phyloP scores from a whole-genome alignment of 2,329 filamentous ascomycete species.

The Ascochyta pisi region DNA sequence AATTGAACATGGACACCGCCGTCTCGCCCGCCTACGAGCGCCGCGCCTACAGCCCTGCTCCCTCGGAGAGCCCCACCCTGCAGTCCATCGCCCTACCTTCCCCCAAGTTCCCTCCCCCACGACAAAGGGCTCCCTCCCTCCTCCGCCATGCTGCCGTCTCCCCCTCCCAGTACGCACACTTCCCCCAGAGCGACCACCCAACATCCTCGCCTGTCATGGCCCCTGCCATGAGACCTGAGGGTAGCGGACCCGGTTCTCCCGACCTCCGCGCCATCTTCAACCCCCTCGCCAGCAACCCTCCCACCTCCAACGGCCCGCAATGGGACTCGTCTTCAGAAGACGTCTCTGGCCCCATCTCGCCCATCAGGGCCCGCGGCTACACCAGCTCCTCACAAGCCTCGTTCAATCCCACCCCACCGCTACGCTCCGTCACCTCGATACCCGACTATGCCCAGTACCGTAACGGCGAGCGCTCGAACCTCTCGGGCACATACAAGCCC shows the following conservation, averaged over 20 bases:
- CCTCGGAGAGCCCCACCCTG: constrained; percentile 41
- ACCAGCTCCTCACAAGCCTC: constrained; percentile 42
- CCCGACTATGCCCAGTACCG: constrained; percentile 45
- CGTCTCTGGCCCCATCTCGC: constrained; percentile 15
- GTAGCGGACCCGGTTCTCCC: constrained; percentile 35
- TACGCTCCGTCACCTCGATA: constrained; percentile 48
- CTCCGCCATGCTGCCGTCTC: constrained; percentile 45
- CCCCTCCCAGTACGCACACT: constrained; percentile 36
- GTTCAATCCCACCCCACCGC: constrained; percentile 31
- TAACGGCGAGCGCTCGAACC: constrained; percentile 36
- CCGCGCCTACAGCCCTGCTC: constrained; percentile 38
- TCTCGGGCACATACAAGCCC: constrained; percentile 46
- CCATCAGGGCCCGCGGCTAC: constrained; percentile 40
- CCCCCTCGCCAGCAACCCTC: constrained; percentile 45
- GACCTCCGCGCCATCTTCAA: constrained; percentile 45
- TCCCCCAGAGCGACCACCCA: constrained; percentile 27
- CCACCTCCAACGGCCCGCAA: constrained; percentile 31
- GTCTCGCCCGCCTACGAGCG: constrained; percentile 35
- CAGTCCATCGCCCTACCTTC: constrained; percentile 43
- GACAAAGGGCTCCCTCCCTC: constrained; percentile 52
- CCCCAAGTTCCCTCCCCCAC: constrained; percentile 51
- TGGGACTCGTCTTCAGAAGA: constrained; percentile 39
- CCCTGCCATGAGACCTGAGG: constrained; percentile 33
- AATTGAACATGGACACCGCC: constrained; percentile 40
- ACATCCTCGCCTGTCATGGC: constrained; percentile 37